A percentile compares a stretch with the other conserved stretches of the same genome.
These are phyloP conservation scores for Jamesozyma rosinii DNA, from an alignment of 805 yeast genomes.

Conservation along the genomic window DNA sequence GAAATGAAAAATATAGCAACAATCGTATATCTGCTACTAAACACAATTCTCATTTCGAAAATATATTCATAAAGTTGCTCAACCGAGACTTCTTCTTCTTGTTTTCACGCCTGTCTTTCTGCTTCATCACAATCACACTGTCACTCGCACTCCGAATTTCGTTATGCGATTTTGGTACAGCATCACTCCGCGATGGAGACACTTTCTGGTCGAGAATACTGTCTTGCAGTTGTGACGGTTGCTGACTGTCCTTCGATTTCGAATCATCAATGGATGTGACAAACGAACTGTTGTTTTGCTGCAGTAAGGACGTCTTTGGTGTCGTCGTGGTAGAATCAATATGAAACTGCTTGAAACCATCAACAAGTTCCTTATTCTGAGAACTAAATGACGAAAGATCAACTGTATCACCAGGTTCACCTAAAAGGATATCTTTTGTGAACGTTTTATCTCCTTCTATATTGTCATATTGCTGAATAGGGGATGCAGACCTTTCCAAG, in stretches of 20 bases:
- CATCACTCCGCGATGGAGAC: background rate
- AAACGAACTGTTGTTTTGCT: background rate
- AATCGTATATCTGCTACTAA: too few species aligned
- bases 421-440: conserved; percentile 20
- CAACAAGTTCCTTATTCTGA: background rate
- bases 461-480: background rate
- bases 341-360: conserved; percentile 2
- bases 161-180: background rate
- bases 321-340: background rate
- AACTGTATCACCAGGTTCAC: conserved; percentile 30
- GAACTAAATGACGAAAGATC: conserved; percentile 15
- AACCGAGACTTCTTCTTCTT: conserved; percentile 16
- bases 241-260: background rate
- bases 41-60: conserved; percentile 10
- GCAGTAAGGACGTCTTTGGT: background rate
- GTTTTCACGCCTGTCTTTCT: conserved; percentile 4
- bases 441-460: background rate
- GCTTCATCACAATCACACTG: conserved; percentile 12
- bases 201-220: background rate
- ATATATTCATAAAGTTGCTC: conserved; percentile 13
- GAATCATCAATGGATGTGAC: background rate
- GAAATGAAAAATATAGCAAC: too few species aligned
- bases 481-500: background rate
- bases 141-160: conserved; percentile 21
- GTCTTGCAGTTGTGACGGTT: background rate